Percentiles rank a stretch among this genome's conserved stretches.
Conservation (phyloP, 2,329 filamentous ascomycete genomes). For the Fusarium stilboides region DNA sequence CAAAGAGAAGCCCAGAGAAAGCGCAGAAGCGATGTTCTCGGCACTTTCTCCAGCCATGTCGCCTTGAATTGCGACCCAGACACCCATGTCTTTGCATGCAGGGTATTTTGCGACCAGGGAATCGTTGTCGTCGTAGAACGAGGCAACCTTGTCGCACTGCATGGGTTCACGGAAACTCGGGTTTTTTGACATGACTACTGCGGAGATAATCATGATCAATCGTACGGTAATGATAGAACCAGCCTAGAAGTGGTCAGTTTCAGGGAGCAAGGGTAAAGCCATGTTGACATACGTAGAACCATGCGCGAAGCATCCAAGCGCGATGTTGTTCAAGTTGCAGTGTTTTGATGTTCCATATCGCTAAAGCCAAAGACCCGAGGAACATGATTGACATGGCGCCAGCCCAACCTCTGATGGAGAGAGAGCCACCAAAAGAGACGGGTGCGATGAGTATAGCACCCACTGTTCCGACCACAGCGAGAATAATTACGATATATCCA, state of each 20-base stretch:
- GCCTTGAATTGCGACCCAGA: slow-evolving; percentile 27
- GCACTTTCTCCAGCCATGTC: slow-evolving; percentile 15
- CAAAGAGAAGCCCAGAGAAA: slow-evolving; percentile 17
- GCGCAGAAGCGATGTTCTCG: slow-evolving; percentile 21
- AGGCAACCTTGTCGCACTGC: slow-evolving; percentile 18
- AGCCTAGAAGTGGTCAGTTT: background rate
- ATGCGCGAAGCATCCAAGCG: slow-evolving; percentile 71
- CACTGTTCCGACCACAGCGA: slow-evolving; percentile 62
- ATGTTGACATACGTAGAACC: slow-evolving; percentile 23
- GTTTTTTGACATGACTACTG: slow-evolving; percentile 13
- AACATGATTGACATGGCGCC: slow-evolving; percentile 62
- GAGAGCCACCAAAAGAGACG: slow-evolving; percentile 66
- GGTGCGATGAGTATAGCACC: slow-evolving; percentile 69
- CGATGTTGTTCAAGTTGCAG: slow-evolving; percentile 75
- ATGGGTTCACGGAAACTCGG: slow-evolving; percentile 20
- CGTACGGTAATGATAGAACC: slow-evolving; percentile 27
- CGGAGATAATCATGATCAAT: slow-evolving; percentile 31
- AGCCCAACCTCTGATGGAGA: slow-evolving; percentile 62
- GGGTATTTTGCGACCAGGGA: slow-evolving; percentile 15
- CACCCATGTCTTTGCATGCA: background rate
- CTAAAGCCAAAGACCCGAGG: slow-evolving; percentile 59
- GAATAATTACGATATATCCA: slow-evolving; percentile 68
- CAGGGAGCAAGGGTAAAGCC: accelerated
- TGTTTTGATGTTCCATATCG: slow-evolving; percentile 70
- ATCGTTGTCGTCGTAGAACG: slow-evolving; percentile 11